Evolutionary conservation across 805 yeast genomes (phyloP).

Genomic region (Jamesozyma piceae): DNA sequence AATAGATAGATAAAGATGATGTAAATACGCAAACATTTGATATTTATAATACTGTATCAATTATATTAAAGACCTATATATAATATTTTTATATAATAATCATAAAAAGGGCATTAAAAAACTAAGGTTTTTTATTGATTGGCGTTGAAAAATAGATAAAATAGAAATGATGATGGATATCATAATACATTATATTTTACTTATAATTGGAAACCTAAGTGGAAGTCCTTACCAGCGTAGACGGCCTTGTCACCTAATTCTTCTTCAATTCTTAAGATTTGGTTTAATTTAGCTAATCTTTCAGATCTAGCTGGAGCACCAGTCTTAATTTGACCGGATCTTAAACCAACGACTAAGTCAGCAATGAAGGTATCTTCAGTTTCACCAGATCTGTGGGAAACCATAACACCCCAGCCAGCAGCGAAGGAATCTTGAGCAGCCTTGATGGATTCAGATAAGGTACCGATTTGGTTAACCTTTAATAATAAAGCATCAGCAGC

Average conservation of each 20-base stretch:
- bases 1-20: no score
- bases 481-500: constrained; percentile 88
- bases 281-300: constrained; percentile 98
- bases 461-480: constrained; percentile 98
- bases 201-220: constrained; percentile 38
- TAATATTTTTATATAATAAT: constrained; percentile 6
- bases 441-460: constrained; percentile 89
- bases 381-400: constrained; percentile 99
- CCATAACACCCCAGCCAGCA: constrained; percentile 99
- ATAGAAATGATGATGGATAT: neutral
- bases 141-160: constrained; percentile 2
- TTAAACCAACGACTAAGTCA: constrained; percentile 93
- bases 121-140: no score
- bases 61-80: constrained; percentile 11
- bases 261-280: constrained; percentile 96
- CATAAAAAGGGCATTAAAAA: constrained; percentile 8
- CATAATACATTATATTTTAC: constrained; percentile 3
- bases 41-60: constrained; percentile 10
- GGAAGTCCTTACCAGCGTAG: constrained; percentile 92
- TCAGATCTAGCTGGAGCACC: constrained; percentile 99
- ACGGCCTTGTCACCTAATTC: constrained; percentile 96
- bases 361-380: constrained; percentile 98
- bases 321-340: constrained; percentile 98
- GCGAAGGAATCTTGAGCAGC: constrained; percentile 93
- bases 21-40: no score